Evolutionary conservation across 192 early-diverging fungal genomes (phyloP).

Genomic region (Podila epicladia): DNA sequence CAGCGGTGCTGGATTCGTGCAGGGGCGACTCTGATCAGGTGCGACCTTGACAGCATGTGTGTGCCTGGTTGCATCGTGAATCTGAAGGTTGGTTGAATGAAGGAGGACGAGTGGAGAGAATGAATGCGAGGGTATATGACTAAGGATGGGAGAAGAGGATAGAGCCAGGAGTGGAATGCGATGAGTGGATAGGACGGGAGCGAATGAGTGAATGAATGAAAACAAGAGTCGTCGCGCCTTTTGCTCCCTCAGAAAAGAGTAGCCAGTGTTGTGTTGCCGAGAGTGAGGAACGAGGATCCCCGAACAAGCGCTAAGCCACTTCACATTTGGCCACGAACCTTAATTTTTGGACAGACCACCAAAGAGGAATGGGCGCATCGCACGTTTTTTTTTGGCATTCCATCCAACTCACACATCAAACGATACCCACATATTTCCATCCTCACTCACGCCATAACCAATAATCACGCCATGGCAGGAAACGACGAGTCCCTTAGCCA

Average conservation of each 20-base stretch:
- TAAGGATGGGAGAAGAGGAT: neutral
- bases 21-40: slow-evolving; percentile 43
- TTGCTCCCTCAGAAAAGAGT: neutral
- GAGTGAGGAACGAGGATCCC: neutral
- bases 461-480: slow-evolving; percentile 19
- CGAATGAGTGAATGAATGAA: neutral
- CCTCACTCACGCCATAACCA: neutral
- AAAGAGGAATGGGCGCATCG: neutral
- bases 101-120: no score
- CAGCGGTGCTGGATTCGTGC: slow-evolving; percentile 13
- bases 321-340: neutral
- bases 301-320: neutral
- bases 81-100: neutral
- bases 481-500: slow-evolving; percentile 33
- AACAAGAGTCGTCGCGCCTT: neutral
- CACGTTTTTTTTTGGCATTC: neutral
- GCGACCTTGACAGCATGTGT: slow-evolving; percentile 7
- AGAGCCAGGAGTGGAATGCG: neutral
- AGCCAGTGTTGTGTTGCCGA: neutral
- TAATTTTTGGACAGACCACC: neutral
- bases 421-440: neutral
- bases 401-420: neutral
- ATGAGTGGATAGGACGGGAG: neutral
- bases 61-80: slow-evolving; percentile 8
- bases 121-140: neutral